Evolutionary conservation across 2,329 filamentous ascomycete genomes (phyloP).

Genomic region (Mycosphaerella arachidis): DNA sequence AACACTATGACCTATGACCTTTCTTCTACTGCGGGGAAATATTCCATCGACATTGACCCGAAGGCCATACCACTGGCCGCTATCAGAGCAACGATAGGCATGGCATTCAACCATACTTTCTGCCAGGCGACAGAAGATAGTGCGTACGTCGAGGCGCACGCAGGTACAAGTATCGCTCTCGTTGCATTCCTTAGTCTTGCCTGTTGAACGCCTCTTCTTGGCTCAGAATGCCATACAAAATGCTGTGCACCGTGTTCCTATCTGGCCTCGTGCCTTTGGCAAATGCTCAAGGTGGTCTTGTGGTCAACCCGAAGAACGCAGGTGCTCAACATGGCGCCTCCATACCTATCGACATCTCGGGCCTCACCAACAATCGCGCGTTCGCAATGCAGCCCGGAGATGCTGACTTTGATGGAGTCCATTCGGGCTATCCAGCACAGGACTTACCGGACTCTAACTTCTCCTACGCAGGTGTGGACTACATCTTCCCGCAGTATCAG

Average conservation of each 20-base stretch:
- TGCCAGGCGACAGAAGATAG: not conserved
- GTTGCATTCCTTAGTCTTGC: not conserved
- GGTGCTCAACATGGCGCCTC: slow-evolving; percentile 18
- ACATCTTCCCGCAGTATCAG: slow-evolving; percentile 36
- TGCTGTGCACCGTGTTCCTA: slow-evolving; percentile 2
- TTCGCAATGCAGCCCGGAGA: slow-evolving; percentile 36
- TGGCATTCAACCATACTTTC: slow-evolving; percentile 9
- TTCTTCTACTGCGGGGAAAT: slow-evolving; percentile 9
- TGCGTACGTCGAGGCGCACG: not conserved
- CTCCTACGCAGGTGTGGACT: slow-evolving; percentile 37
- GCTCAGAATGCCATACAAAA: not conserved
- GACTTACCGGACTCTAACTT: slow-evolving; percentile 35
- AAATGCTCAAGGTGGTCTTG: slow-evolving; percentile 24
- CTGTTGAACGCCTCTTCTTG: not conserved
- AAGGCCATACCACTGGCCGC: not conserved
- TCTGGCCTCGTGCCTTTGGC: slow-evolving; percentile 13
- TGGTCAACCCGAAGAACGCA: slow-evolving; percentile 30
- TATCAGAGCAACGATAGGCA: slow-evolving; percentile 10
- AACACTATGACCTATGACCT: too few relatives aligned
- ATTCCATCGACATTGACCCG: not conserved
- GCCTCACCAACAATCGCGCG: slow-evolving; percentile 34
- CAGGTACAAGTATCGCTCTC: slow-evolving; percentile 17
- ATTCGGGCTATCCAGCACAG: slow-evolving; percentile 37
- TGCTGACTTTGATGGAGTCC: slow-evolving; percentile 35
- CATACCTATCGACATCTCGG: slow-evolving; percentile 25